A percentile compares a stretch with the other conserved stretches of the same genome.
Conservation (phyloP, 176 grass and related monocot genomes). For the Phoenix dactylifera region DNA sequence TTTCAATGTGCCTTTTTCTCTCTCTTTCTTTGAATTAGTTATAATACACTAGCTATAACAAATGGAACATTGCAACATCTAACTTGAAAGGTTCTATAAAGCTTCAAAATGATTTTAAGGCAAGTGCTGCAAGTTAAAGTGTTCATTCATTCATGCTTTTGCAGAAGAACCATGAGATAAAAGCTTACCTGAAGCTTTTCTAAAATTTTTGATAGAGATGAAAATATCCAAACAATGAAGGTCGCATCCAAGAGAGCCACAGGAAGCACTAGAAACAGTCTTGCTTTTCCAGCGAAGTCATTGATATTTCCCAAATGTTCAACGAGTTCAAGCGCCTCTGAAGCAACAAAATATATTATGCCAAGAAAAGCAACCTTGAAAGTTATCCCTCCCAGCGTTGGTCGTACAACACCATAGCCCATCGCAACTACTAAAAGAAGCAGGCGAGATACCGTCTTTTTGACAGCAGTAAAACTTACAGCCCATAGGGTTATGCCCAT, state of each 20-base stretch:
- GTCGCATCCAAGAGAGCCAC: constrained; percentile 92
- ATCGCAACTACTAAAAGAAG: constrained; percentile 90
- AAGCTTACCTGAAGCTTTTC: constrained; percentile 93
- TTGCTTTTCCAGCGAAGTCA: constrained; percentile 89
- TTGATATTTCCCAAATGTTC: constrained; percentile 97
- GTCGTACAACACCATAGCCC: constrained; percentile 83
- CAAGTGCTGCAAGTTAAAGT: too few species aligned
- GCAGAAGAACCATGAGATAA: neutral
- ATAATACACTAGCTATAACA: too few species aligned
- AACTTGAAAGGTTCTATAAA: too few species aligned
- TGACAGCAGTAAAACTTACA: constrained; percentile 95
- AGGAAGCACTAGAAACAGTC: constrained; percentile 87
- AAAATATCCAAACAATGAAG: constrained; percentile 99
- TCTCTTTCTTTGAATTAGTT: too few species aligned
- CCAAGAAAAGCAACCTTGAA: constrained; percentile 68
- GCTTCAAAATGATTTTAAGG: too few species aligned
- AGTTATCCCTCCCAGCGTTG: constrained; percentile 79
- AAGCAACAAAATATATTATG: constrained; percentile 71
- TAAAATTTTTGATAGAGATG: constrained; percentile 89
- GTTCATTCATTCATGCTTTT: neutral
- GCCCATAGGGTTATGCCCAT: constrained; percentile 98
- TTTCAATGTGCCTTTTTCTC: too few species aligned
- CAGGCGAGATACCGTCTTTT: constrained; percentile 92
- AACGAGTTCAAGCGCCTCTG: constrained; percentile 88
- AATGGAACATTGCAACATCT: too few species aligned